phyloP scores from a whole-genome alignment of 495 filamentous ascomycete species.

The Thozetella sp. region DNA sequence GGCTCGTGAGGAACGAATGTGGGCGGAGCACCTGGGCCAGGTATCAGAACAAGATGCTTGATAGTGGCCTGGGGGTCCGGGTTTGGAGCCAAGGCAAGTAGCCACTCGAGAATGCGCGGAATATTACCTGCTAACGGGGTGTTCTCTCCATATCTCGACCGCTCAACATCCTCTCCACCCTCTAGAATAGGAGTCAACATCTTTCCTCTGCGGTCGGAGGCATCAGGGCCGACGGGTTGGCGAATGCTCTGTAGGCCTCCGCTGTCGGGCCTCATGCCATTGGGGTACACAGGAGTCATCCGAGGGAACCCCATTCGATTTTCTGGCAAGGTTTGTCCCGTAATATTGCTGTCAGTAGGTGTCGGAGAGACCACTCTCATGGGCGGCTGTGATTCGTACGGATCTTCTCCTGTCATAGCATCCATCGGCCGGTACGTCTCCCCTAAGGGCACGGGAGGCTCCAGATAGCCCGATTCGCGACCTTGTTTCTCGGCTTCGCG shows the following conservation, averaged over 20 bases:
- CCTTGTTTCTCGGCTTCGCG: slow-evolving; percentile 12
- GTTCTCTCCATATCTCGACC: slow-evolving; percentile 11
- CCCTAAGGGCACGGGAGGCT: slow-evolving; percentile 16
- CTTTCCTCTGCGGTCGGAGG: slow-evolving; percentile 11
- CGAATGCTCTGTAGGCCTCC: slow-evolving; percentile 11
- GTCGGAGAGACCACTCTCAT: slow-evolving; percentile 10
- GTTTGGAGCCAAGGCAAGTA: slow-evolving; percentile 8
- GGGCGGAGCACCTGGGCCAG: slow-evolving; percentile 7
- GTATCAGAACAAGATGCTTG: slow-evolving; percentile 3
- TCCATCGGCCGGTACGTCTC: slow-evolving; percentile 19
- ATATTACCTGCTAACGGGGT: slow-evolving; percentile 1
- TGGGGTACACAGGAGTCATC: slow-evolving; percentile 13
- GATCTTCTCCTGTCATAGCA: slow-evolving; percentile 11
- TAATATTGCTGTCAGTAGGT: not conserved
- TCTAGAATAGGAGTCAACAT: slow-evolving; percentile 22
- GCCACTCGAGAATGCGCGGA: slow-evolving; percentile 17
- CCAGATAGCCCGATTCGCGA: slow-evolving; percentile 3
- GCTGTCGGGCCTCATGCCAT: not conserved
- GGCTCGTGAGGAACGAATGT: not conserved
- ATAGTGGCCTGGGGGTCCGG: slow-evolving; percentile 1
- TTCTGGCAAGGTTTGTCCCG: not conserved
- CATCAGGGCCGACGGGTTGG: slow-evolving; percentile 10
- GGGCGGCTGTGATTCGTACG: slow-evolving; percentile 16
- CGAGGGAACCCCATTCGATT: slow-evolving; percentile 4
- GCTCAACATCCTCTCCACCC: slow-evolving; percentile 12